Evolutionary conservation across 2,329 filamentous ascomycete species (phyloP).

Genomic region (Orbilia javanica): DNA sequence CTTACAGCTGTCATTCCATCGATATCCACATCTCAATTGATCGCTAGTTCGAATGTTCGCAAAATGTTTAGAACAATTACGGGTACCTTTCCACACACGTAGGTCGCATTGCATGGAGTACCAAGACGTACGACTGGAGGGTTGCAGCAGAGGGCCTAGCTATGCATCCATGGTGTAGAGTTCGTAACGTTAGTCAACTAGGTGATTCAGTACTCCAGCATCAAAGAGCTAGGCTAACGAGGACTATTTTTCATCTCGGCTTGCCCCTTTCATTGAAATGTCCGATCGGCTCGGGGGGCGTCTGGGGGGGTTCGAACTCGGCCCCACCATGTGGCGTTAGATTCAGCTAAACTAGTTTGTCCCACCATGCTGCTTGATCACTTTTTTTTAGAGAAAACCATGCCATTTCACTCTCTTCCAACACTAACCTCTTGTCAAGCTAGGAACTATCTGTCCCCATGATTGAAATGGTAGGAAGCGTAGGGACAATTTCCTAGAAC

Average conservation of each 20-base stretch:
- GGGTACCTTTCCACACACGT: not conserved
- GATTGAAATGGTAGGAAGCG: too few species aligned
- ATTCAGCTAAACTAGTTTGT: not conserved
- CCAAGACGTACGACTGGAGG: not conserved
- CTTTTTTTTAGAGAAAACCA: not conserved
- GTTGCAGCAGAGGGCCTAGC: not conserved
- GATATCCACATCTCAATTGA: not conserved
- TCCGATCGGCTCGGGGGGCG: not conserved
- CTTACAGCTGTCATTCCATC: not conserved
- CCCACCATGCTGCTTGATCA: not conserved
- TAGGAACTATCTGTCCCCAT: too few species aligned
- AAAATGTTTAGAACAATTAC: not conserved
- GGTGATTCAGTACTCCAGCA: too few species aligned
- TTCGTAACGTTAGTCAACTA: too few species aligned
- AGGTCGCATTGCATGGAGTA: not conserved
- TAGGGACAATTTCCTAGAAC: too few species aligned
- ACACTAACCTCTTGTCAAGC: too few species aligned
- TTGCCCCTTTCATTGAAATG: conserved; percentile 1
- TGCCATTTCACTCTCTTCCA: too few species aligned
- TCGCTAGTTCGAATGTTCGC: not conserved
- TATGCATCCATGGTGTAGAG: too few species aligned
- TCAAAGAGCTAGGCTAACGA: not conserved
- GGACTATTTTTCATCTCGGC: not conserved
- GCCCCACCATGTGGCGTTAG: not conserved
- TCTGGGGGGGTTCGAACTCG: not conserved